Evolutionary conservation across 305 asterid species (phyloP).

Genomic region (Rubia tinctorum): DNA sequence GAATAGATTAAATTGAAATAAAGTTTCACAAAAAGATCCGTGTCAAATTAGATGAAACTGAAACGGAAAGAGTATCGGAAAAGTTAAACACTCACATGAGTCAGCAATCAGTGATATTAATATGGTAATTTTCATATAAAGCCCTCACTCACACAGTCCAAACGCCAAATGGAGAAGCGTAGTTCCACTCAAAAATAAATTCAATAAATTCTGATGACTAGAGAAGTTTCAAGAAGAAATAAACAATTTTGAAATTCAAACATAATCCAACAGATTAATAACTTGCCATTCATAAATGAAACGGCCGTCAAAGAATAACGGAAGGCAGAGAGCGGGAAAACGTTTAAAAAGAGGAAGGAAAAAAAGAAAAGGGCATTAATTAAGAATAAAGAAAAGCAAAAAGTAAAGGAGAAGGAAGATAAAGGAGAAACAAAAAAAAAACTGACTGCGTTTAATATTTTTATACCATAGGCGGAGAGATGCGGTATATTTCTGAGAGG

Average conservation of each 20-base stretch:
- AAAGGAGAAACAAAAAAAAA: not conserved
- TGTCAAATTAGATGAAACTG: too few species aligned
- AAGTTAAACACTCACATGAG: too few species aligned
- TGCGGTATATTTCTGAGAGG: slow-evolving; percentile 13
- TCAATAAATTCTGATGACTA: not conserved
- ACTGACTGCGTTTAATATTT: not conserved
- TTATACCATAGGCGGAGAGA: not conserved
- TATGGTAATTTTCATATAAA: not conserved
- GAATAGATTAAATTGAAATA: too few species aligned
- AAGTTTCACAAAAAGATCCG: too few species aligned
- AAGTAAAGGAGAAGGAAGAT: not conserved
- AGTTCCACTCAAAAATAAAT: not conserved
- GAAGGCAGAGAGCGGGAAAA: slow-evolving; percentile 1
- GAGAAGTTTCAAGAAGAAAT: not conserved
- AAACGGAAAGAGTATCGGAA: too few species aligned
- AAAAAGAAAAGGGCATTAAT: not conserved
- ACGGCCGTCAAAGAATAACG: not conserved
- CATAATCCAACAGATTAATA: not conserved
- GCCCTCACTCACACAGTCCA: not conserved
- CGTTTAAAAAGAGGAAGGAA: not conserved
- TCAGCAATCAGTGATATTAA: too few species aligned
- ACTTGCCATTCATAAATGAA: not conserved
- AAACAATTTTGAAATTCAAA: not conserved
- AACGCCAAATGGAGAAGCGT: not conserved
- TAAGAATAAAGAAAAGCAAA: not conserved